Percentiles rank a stretch among this genome's conserved stretches.
These are phyloP conservation scores for Diaporthe caulivora DNA, from an alignment of 2,329 filamentous ascomycete species.

Conservation along the genomic window DNA sequence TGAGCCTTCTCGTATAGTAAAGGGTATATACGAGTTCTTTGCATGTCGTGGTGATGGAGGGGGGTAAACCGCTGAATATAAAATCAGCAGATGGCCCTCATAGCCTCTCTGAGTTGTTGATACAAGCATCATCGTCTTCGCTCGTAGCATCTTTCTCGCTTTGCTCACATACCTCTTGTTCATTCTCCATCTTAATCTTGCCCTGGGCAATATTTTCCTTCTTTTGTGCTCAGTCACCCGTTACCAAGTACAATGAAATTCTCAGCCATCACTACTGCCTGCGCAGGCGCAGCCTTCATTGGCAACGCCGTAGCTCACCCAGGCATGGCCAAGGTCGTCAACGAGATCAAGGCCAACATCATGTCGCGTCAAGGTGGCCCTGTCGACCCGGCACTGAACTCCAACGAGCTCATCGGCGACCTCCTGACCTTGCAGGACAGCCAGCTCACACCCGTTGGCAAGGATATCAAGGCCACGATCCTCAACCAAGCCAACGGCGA, in stretches of 20 bases:
- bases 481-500: constrained; percentile 17
- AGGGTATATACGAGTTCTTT: constrained; percentile 1
- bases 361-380: constrained; percentile 13
- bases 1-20: background rate
- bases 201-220: background rate
- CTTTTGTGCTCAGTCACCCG: background rate
- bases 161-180: background rate
- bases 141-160: background rate
- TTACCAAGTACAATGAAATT: constrained; percentile 8
- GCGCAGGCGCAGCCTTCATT: constrained; percentile 23
- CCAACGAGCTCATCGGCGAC: constrained; percentile 31
- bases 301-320: constrained; percentile 39
- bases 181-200: background rate
- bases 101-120: background rate
- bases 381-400: constrained; percentile 15
- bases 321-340: constrained; percentile 19
- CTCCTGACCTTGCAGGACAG: constrained; percentile 7
- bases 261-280: constrained; percentile 21
- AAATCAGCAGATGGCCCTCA: background rate
- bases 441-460: constrained; percentile 25
- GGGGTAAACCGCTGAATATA: background rate
- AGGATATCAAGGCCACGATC: constrained; percentile 29
- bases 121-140: constrained; percentile 1
- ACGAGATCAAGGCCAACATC: constrained; percentile 17
- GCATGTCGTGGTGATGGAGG: background rate